Base-by-base conservation (phyloP, 2,329 filamentous ascomycete species). In the Penicillium sp. region DNA sequence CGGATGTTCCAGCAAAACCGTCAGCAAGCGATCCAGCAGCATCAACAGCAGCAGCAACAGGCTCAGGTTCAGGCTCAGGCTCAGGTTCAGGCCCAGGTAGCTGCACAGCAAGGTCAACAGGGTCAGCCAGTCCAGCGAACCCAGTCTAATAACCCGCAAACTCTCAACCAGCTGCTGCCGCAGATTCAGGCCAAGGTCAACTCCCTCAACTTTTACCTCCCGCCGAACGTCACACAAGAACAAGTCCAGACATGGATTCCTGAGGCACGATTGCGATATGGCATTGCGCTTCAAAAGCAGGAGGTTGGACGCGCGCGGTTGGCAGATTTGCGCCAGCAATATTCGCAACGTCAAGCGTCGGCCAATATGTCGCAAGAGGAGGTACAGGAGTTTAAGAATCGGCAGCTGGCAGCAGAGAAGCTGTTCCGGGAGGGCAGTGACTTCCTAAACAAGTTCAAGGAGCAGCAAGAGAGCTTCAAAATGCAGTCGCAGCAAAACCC, bases 181-280 rank as follows among this genome's bases (percentile, higher is more conserved):
- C 76, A 79, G 51, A 77, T 81, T 46, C 76, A 79, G 57, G 69
- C 74, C 33, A 79, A 78, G 57, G 77, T 81, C 51, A 78, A 77
- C 56, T 69, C 67, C 37, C 65, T 79, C 44, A 73, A 73, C 11
- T 78, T 81, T 60, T 74, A 74, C 52, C 72, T 78, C 13, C 79
- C 79, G 7, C 78, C 77, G 14, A 75, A 74, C 42, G 75, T 80
- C 57, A 73, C 68, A 24, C 73, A 76, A 33, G 73, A 79, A 57
- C 74, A 77, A 56, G 71, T 74, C 4, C 73, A 77, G 52, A 73
- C 70, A 21, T 82, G 79, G 78, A 68, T 81, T 49, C 70, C 71
- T 10, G 79, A 82, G 60, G 78, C 78, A 31, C 78, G 75, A 58
- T 63, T 76, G 45, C 73, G 78, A 60, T 80, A 80, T 65, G 79